Evolutionary conservation across 1,139 yeast genomes (phyloP), one percentile per base, ranked within the genome.

Genomic region (Yamadazyma dushanensis): DNA sequence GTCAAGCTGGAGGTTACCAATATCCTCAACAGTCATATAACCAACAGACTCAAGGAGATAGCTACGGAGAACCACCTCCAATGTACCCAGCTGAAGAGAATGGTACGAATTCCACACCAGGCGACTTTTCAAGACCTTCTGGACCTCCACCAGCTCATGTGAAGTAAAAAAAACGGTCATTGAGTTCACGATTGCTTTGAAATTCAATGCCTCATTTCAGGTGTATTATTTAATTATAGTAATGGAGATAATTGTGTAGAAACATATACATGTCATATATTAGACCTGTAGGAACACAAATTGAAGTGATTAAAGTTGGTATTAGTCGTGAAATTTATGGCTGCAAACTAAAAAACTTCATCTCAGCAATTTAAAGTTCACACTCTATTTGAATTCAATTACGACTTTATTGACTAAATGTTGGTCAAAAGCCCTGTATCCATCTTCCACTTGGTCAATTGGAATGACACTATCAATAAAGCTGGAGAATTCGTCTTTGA

Each of bases 351-450:
- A n/a, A n/a, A n/a, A n/a, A n/a, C n/a, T n/a, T n/a, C n/a, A n/a
- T n/a, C n/a, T n/a, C n/a, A n/a, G n/a, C n/a, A n/a, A n/a, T n/a
- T n/a, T n/a, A n/a, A n/a, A n/a, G n/a, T n/a, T n/a, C n/a, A n/a
- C n/a, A n/a, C n/a, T 8, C 15, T 32, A 23, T 5, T 32, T 16
- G 19, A 45, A 38, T 22, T 59, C 66, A 45, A 79, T 76, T 1
- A 78, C 78, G 14, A 77, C 79, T 47, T 79, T 79, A 36, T 75
- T 72, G 2, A 76, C 80, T 46, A 70, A 61, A 36, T 76, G 82
- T 40, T 64, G 49, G 36, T 80, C 81, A 51, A 80, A 79, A 33
- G 67, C 41, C 22, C 67, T 67, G 52, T 74, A 79, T 1, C 74
- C 81, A 27, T 66, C 54, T 15, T 60, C 57, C 8, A 76, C 73